A percentile compares a stretch with the other conserved stretches of the same genome.
Evolutionary conservation across 2,329 filamentous ascomycete genomes (phyloP).

Genomic region (Pseudogymnoascus verrucosus): DNA sequence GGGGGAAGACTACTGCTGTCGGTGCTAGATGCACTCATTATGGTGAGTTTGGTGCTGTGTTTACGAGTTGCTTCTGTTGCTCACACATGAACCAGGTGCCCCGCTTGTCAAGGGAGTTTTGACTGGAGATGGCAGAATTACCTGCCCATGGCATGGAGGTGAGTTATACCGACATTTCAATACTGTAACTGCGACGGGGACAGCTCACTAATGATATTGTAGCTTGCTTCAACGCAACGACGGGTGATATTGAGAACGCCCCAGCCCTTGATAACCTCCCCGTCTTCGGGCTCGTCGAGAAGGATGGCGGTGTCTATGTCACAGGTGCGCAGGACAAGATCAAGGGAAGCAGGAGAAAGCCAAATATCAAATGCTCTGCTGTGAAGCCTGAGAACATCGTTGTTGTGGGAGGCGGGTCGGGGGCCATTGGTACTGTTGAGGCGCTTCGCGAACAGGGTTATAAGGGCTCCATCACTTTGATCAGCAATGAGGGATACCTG

Average conservation of each 20-base stretch:
- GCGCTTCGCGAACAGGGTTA: slow-evolving; percentile 76
- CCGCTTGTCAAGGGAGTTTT: slow-evolving; percentile 81
- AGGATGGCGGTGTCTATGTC: slow-evolving; percentile 76
- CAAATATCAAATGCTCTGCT: slow-evolving; percentile 62
- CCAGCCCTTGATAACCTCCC: slow-evolving; percentile 82
- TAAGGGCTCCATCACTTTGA: slow-evolving; percentile 69
- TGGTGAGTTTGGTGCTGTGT: slow-evolving; percentile 30
- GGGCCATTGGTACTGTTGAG: slow-evolving; percentile 73
- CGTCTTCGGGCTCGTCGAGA: slow-evolving; percentile 73
- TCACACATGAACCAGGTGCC: slow-evolving; percentile 42
- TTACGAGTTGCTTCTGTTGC: neutral
- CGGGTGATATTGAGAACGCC: slow-evolving; percentile 90
- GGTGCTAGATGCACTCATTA: slow-evolving; percentile 86
- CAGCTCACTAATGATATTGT: slow-evolving; percentile 9
- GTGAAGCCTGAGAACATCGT: slow-evolving; percentile 58
- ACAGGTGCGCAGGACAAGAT: slow-evolving; percentile 70
- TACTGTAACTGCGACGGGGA: slow-evolving; percentile 10
- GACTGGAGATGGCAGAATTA: slow-evolving; percentile 71
- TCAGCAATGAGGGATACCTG: slow-evolving; percentile 75
- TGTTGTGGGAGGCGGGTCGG: slow-evolving; percentile 83
- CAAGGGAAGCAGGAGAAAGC: slow-evolving; percentile 65
- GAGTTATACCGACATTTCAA: slow-evolving; percentile 20
- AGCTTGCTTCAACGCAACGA: slow-evolving; percentile 89
- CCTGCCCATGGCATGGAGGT: slow-evolving; percentile 97
- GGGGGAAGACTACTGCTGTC: slow-evolving; percentile 68